Conservation (phyloP, 2,329 filamentous ascomycete species). For the Fusarium euwallaceae region DNA sequence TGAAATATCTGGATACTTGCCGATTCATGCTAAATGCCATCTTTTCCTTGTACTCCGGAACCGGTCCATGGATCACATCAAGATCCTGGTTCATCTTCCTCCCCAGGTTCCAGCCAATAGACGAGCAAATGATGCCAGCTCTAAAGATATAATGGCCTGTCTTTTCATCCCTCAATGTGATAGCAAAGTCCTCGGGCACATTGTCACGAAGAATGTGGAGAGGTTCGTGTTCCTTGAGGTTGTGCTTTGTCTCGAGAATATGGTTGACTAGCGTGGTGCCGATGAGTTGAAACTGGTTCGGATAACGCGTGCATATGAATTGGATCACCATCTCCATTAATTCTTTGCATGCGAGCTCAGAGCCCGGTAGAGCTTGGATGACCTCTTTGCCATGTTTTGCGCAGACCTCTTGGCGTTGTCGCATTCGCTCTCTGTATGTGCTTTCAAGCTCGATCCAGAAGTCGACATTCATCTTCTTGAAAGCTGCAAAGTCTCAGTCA, state of each 20-base stretch:
- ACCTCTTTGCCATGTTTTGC: background rate
- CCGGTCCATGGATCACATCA: background rate
- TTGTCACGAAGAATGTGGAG: background rate
- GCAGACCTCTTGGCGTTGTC: background rate
- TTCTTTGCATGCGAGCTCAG: background rate
- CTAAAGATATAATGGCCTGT: background rate
- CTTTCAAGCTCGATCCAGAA: background rate
- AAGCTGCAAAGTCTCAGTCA: background rate
- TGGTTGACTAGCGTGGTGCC: background rate
- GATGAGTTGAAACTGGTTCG: background rate
- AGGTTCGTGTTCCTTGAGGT: background rate
- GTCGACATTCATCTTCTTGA: background rate
- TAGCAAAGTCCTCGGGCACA: background rate
- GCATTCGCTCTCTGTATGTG: background rate
- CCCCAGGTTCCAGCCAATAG: background rate
- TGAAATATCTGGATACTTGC: background rate
- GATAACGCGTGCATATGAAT: background rate
- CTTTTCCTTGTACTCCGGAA: constrained; percentile 1
- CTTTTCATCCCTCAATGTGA: background rate
- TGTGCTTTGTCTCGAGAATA: background rate
- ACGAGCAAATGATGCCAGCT: background rate
- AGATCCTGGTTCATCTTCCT: background rate
- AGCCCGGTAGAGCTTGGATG: background rate
- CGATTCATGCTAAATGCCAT: background rate
- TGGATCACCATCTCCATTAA: background rate